Evolutionary conservation across 2,329 filamentous ascomycete species (phyloP), one percentile per base, ranked within the genome.

Genomic region (Dactylellina leptospora): DNA sequence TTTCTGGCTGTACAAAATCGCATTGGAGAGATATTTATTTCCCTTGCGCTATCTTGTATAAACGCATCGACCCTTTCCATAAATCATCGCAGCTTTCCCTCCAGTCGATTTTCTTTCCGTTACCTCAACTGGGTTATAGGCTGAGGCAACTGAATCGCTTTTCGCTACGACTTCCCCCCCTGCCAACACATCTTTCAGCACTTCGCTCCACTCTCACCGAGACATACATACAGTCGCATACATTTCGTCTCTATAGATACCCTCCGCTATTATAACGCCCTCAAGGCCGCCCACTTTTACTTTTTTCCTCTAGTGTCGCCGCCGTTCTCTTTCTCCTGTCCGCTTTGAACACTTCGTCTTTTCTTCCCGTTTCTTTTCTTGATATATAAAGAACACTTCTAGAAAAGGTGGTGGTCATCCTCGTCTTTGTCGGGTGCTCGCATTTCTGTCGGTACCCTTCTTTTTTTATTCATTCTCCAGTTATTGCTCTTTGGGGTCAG

Each of bases 341-440:
- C 54, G 45, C 54, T 33, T 58, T 59, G 20, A 36, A 36, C 40
- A 18, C 22, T 18, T 22, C 40, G n/a, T 38, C n/a, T 54, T 33
- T 55, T 55, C 51, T 38, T 30, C 10, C 47, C 53, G 60, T 55
- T 69, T 63, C 50, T 51, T 44, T 23, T 63, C 22, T 20, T 42
- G 30, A 54, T 45, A 61, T 50, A 40, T 48, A n/a, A 22, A 22
- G 51, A 51, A 53, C 16, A 18, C 22, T 70, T 70, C 64, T 42
- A 62, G 48, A 56, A 70, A 61, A 28, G 16, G 22, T 22, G 11
- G 9, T 47, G 11, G 48, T 6, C 63, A 16, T n/a, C 23, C 10
- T 22, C 25, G 13, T 72, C 68, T 72, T 72, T 72, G 68, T 72
- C 68, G 68, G 68, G 36, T 64, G 60, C 20, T 45, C 18, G 60